Conservation (phyloP, 306 rosid species). For the Cicer judaicum region DNA sequence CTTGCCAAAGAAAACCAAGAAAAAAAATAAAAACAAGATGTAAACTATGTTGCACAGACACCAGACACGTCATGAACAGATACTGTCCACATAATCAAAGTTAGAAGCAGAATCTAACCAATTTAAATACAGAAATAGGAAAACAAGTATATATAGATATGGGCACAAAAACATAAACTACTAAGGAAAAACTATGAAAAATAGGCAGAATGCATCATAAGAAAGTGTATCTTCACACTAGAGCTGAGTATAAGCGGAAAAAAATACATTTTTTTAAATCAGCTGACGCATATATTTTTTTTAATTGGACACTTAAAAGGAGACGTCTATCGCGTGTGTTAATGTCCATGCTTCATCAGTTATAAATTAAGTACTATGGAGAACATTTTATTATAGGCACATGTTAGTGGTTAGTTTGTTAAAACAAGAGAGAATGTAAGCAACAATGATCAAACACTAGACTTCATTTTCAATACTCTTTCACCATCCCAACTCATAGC, state of each 20-base stretch:
- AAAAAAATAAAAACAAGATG: background rate
- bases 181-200: background rate
- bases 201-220: background rate
- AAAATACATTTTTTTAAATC: too few species aligned
- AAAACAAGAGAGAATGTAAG: too few species aligned
- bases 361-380: background rate
- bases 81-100: background rate
- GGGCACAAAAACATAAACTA: background rate
- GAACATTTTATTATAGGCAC: background rate
- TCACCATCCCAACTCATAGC: too few species aligned
- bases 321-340: background rate
- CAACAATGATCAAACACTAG: too few species aligned
- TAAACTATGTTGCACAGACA: background rate
- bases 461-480: too few species aligned
- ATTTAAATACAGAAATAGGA: background rate
- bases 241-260: too few species aligned
- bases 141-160: background rate
- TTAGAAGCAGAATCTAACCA: too few species aligned
- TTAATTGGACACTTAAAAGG: too few species aligned
- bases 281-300: too few species aligned
- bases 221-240: too few species aligned
- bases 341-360: background rate
- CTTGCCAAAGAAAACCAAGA: slow-evolving; percentile 9
- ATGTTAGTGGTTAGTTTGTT: too few species aligned
- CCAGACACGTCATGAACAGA: too few species aligned